These are phyloP conservation scores for Elsinoe necatrix DNA, from an alignment of 2,329 filamentous ascomycete genomes.

Conservation along the genomic window DNA sequence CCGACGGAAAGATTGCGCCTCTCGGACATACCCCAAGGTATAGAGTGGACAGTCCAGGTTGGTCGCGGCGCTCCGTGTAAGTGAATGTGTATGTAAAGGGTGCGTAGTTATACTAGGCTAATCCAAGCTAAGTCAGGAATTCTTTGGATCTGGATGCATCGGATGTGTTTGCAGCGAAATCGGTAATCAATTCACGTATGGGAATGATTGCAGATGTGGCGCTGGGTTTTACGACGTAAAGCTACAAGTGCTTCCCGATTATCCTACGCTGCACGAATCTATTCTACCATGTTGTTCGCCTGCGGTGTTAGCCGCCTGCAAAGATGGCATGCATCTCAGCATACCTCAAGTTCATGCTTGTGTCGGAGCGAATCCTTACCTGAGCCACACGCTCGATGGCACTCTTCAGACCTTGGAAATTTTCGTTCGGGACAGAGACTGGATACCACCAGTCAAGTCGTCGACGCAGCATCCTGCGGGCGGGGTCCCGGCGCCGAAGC, in stretches of 20 bases:
- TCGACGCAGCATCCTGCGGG: background rate
- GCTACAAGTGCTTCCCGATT: background rate
- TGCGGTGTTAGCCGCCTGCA: background rate
- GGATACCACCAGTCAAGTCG: background rate
- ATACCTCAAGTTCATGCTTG: background rate
- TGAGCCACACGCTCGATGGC: background rate
- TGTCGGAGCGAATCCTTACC: background rate
- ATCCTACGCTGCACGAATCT: background rate
- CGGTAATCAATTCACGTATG: background rate
- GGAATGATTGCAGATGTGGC: background rate
- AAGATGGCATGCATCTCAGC: background rate
- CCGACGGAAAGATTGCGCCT: background rate
- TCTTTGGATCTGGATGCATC: background rate
- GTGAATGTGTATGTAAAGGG: background rate
- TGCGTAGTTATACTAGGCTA: no score
- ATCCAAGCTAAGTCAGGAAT: no score
- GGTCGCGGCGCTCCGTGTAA: background rate
- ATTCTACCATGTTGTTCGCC: background rate
- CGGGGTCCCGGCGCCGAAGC: background rate
- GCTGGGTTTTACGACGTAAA: background rate
- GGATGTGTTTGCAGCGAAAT: background rate
- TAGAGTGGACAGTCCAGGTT: background rate
- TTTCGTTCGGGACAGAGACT: background rate
- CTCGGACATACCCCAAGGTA: no score
- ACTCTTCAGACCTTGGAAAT: background rate